These are phyloP conservation scores for Xylaria sp. DNA, from an alignment of 2,329 filamentous ascomycete species.

Conservation along the genomic window DNA sequence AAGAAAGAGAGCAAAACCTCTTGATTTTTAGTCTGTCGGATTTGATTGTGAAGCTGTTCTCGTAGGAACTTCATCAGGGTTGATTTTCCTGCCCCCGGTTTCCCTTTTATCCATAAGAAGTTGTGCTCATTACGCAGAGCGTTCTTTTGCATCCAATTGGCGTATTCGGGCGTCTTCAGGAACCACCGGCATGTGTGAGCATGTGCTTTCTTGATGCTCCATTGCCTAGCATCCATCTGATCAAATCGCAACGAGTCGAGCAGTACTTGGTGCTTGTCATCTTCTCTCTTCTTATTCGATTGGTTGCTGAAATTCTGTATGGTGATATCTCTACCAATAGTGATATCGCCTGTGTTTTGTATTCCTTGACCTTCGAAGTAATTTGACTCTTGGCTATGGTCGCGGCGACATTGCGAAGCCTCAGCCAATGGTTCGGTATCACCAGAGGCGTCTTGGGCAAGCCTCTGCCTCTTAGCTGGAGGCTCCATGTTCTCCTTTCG, in stretches of 20 bases:
- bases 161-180: conserved; percentile 36
- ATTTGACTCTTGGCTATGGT: neutral
- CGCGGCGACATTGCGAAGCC: no score
- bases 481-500: neutral
- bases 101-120: conserved; percentile 51
- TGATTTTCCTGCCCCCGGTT: conserved; percentile 50
- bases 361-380: neutral
- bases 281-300: neutral
- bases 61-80: conserved; percentile 49
- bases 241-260: conserved; percentile 30
- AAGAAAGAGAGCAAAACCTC: conserved; percentile 47
- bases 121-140: conserved; percentile 42
- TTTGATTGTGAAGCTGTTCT: conserved; percentile 9
- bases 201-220: conserved; percentile 30
- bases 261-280: neutral
- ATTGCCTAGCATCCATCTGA: conserved; percentile 31
- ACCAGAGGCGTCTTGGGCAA: neutral
- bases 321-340: neutral
- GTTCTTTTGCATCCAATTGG: conserved; percentile 40
- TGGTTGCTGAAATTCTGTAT: neutral
- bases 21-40: conserved; percentile 18
- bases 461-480: neutral
- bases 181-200: conserved; percentile 37
- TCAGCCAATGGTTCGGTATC: neutral
- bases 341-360: conserved; percentile 3